Evolutionary conservation across 2,329 filamentous ascomycete species (phyloP).

Genomic region (Alternaria burnsii): DNA sequence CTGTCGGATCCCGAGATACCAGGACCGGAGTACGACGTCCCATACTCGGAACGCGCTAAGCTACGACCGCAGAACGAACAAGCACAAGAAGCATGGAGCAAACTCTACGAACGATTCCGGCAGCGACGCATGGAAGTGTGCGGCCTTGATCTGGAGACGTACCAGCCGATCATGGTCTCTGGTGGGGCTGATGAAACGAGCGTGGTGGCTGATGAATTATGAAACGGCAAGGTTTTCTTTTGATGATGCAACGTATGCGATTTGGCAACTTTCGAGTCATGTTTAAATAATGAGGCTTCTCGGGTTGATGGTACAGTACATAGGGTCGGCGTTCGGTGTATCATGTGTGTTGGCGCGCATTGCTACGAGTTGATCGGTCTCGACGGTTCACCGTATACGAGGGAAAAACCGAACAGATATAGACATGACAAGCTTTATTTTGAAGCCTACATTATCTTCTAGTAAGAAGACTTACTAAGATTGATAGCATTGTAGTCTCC

Average conservation of each 20-base stretch:
- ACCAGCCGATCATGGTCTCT: conserved; percentile 37
- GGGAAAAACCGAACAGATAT: too few relatives aligned
- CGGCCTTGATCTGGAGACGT: conserved; percentile 60
- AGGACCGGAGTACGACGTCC: conserved; percentile 61
- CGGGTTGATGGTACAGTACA: not conserved
- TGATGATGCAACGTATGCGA: conserved; percentile 7
- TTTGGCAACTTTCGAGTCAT: conserved; percentile 4
- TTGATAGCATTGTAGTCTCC: too few relatives aligned
- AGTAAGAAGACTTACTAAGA: too few relatives aligned
- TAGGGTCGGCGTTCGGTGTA: conserved; percentile 4
- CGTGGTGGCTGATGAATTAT: conserved; percentile 15
- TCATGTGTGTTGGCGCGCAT: conserved; percentile 6
- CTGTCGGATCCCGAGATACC: conserved; percentile 59
- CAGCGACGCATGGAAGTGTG: conserved; percentile 62
- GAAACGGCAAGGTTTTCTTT: conserved; percentile 14
- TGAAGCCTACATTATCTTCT: too few relatives aligned
- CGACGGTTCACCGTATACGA: too few relatives aligned
- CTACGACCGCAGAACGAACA: conserved; percentile 57
- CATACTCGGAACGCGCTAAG: conserved; percentile 51
- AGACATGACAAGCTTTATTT: too few relatives aligned
- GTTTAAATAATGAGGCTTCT: not conserved
- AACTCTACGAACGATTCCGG: conserved; percentile 59
- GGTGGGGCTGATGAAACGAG: conserved; percentile 16
- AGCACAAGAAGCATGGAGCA: conserved; percentile 59
- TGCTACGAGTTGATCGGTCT: conserved; percentile 8